Evolutionary conservation across 1,139 yeast genomes (phyloP).

Genomic region (Citeromyces hawaiiensis): DNA sequence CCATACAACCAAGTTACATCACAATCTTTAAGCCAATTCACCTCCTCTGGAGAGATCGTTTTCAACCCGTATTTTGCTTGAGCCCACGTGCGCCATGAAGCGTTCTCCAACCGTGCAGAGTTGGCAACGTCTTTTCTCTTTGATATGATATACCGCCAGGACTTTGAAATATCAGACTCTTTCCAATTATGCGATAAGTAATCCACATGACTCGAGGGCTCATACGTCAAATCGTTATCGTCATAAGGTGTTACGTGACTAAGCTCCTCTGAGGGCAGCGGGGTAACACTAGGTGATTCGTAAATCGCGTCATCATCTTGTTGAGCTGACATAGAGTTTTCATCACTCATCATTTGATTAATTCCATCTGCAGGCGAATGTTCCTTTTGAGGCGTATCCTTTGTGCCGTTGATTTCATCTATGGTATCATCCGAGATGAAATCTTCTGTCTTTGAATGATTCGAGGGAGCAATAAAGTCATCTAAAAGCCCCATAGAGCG

Average conservation of each 20-base stretch:
- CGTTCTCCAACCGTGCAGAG: constrained; percentile 65
- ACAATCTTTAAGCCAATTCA: constrained; percentile 73
- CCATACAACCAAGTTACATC: constrained; percentile 88
- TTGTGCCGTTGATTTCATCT: constrained; percentile 9
- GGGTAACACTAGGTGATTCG: not conserved
- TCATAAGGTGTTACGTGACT: constrained; percentile 46
- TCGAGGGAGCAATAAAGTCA: constrained; percentile 33
- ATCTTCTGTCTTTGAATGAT: constrained; percentile 6
- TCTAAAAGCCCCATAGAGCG: constrained; percentile 75
- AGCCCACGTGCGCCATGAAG: constrained; percentile 85
- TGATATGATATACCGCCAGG: constrained; percentile 86
- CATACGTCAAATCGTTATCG: constrained; percentile 68
- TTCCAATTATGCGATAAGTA: constrained; percentile 94
- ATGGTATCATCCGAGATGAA: constrained; percentile 3
- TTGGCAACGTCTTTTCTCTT: constrained; percentile 66
- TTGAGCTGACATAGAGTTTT: constrained; percentile 1
- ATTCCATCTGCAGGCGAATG: constrained; percentile 5
- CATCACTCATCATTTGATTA: constrained; percentile 7
- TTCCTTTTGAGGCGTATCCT: not conserved
- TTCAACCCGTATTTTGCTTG: constrained; percentile 59
- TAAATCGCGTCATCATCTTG: not conserved
- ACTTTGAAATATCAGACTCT: constrained; percentile 80
- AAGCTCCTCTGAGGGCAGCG: constrained; percentile 1
- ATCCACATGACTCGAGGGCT: constrained; percentile 86
- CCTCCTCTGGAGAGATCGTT: constrained; percentile 64